Percentiles rank a stretch among this genome's conserved stretches.
These are phyloP conservation scores for Candida succiphila DNA, from an alignment of 805 yeast species.

Conservation along the genomic window DNA sequence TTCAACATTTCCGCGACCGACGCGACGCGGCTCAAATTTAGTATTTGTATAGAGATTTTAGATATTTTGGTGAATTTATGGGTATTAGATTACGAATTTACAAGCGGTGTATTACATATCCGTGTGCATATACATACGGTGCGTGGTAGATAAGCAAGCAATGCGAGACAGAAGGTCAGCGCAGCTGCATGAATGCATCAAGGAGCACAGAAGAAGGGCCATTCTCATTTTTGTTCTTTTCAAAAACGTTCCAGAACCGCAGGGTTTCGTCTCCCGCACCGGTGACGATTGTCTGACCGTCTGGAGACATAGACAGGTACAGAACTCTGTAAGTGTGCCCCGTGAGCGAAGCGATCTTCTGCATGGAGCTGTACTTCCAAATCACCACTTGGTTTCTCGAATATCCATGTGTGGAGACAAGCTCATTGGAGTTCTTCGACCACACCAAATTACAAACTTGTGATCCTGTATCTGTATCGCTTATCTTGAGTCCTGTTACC, in stretches of 20 bases:
- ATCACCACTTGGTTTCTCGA: conserved; percentile 82
- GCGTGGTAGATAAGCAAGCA: no score
- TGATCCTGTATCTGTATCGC: conserved; percentile 89
- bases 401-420: conserved; percentile 93
- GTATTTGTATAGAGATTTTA: no score
- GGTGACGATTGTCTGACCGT: conserved; percentile 93
- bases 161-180: no score
- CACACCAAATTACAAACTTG: conserved; percentile 92
- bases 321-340: conserved; percentile 93
- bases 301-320: conserved; percentile 84
- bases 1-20: no score
- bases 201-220: conserved; percentile 55
- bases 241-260: conserved; percentile 92
- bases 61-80: no score
- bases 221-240: conserved; percentile 51
- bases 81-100: no score
- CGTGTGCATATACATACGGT: no score
- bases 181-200: conserved; percentile 66
- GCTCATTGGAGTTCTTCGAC: conserved; percentile 86
- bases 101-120: no score
- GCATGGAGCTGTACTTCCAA: conserved; percentile 92
- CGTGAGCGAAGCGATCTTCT: conserved; percentile 84
- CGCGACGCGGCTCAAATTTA: no score
- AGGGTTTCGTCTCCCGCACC: conserved; percentile 98
- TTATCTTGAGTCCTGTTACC: conserved; percentile 57